Evolutionary conservation across 1,284 basidiomycete species (phyloP).

Genomic region (Rhodotorula sp.): DNA sequence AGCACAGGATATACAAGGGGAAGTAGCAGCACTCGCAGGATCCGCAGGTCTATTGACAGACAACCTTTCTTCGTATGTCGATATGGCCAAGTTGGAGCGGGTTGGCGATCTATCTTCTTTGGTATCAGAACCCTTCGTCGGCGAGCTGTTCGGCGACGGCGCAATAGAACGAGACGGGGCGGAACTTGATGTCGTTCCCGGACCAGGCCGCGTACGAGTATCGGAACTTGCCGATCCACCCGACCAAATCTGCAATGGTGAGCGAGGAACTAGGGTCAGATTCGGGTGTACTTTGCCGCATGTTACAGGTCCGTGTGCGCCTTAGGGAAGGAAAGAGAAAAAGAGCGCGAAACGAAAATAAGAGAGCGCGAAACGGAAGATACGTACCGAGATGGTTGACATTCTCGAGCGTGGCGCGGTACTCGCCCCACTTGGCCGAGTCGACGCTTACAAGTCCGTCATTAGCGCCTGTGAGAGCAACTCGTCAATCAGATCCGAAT

Average conservation of each 20-base stretch:
- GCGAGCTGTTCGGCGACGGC: constrained; percentile 36
- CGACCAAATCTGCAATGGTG: constrained; percentile 45
- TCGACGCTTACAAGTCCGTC: constrained; percentile 83
- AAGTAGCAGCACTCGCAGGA: too few relatives aligned
- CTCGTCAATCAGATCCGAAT: not conserved
- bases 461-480: constrained; percentile 53
- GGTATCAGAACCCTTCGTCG: constrained; percentile 30
- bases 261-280: too few relatives aligned
- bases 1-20: too few relatives aligned
- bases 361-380: constrained; percentile 48
- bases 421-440: constrained; percentile 71
- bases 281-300: not conserved
- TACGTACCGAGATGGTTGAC: constrained; percentile 75
- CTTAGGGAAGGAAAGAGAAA: not conserved
- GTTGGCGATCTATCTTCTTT: too few relatives aligned
- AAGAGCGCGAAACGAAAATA: not conserved
- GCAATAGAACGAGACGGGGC: constrained; percentile 39
- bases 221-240: constrained; percentile 53
- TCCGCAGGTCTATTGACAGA: too few relatives aligned
- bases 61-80: too few relatives aligned
- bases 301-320: not conserved
- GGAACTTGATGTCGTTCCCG: constrained; percentile 76
- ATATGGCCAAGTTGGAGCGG: too few relatives aligned
- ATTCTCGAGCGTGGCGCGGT: constrained; percentile 70
- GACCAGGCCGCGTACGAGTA: constrained; percentile 82